Base-by-base conservation (phyloP, 2,329 filamentous ascomycete species). In the Lasiodiplodia gonubiensis region DNA sequence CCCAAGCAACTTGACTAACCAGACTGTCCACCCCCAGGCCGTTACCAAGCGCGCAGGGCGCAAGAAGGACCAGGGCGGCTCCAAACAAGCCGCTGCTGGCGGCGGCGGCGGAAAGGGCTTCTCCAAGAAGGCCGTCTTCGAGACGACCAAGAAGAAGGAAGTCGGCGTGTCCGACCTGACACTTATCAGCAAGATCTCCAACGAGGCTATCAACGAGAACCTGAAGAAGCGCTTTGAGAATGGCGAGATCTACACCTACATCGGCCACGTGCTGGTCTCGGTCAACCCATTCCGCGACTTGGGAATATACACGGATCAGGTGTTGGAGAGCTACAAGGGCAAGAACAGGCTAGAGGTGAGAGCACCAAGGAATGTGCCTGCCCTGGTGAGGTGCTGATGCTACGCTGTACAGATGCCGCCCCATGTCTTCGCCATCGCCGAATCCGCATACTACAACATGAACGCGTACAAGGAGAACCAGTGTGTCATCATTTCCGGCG, bases 121-220 rank as follows among this genome's bases (percentile, higher is more conserved):
- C 81, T 92, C 97, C 73, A 94, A 94, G 82, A 98, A 98, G 84
- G 95, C 95, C 70, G 92, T 92, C 69, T 99, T 96, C 82, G 95
- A 99, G 80, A 92, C 89, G 69, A 92, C 90, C 72, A 98, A 98
- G 87, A 99, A 98, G 89, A 98, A 97, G 87, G 94, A 99, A 81
- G 95, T 99, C 74, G 95, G 95, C 72, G 95, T 99, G 66, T 97
- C 95, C 66, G 95, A 99, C 85, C 86, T 99, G 78, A 99, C 95
- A 4, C 85, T 99, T 75, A 91, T 99, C 77, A 97, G 94, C 85
- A 98, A 98, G 81, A 96, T 99, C 71, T 97, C 94, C 72, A 98
- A 99, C 80, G 95, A 99, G 80, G 94, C 94, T 69, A 99, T 99
- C 85, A 99, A 99, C 83, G 95, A 98, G 68, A 99, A 99, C 80